These are phyloP conservation scores for Fraxinus nigra DNA, from an alignment of 305 asterid genomes.

Conservation along the genomic window DNA sequence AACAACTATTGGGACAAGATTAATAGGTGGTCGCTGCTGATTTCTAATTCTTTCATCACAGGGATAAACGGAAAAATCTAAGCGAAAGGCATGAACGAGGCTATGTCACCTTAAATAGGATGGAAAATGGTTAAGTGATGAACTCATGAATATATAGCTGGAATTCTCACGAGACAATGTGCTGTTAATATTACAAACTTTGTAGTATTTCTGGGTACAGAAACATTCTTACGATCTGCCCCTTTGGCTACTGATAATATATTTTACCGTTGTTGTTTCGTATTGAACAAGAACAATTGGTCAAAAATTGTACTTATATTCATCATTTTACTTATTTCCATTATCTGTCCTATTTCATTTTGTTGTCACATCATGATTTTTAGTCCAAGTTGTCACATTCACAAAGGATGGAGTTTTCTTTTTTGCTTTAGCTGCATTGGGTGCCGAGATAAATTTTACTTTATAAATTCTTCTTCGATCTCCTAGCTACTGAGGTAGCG, in stretches of 20 bases:
- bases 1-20: not conserved
- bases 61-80: not conserved
- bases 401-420: not conserved
- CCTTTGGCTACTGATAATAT: not conserved
- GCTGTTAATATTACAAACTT: not conserved
- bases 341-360: not conserved
- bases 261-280: not conserved
- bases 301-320: conserved; percentile 22
- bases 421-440: not conserved
- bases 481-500: not conserved
- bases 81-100: not conserved
- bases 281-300: not conserved
- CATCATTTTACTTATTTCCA: not conserved
- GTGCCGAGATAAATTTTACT: not conserved
- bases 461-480: not conserved
- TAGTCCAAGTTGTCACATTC: not conserved
- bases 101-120: not conserved
- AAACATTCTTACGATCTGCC: not conserved
- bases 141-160: not conserved
- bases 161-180: not conserved
- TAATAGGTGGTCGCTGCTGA: not conserved
- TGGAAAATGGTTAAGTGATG: not conserved
- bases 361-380: not conserved
- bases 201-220: not conserved
- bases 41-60: not conserved